phyloP scores from a whole-genome alignment of 129 eudicot genomes.

The Centella asiatica region DNA sequence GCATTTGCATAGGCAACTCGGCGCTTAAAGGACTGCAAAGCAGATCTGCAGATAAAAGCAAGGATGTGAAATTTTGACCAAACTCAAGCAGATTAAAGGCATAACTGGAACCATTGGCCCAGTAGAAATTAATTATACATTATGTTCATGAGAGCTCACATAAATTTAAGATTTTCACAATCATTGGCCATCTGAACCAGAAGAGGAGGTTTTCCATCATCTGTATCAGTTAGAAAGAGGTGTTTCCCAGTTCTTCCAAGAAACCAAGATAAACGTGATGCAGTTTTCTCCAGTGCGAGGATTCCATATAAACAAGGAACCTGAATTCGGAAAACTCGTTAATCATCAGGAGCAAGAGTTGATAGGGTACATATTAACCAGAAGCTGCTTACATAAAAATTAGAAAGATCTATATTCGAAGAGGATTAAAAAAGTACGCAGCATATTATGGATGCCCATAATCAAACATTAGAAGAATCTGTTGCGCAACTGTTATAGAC shows the following conservation, averaged over 20 bases:
- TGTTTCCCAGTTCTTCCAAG: conserved; percentile 92
- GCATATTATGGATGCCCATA: too few relatives aligned
- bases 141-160: conserved; percentile 40
- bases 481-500: too few relatives aligned
- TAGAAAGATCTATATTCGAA: too few relatives aligned
- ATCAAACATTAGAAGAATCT: too few relatives aligned
- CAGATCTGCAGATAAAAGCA: conserved; percentile 47
- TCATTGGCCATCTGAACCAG: conserved; percentile 75
- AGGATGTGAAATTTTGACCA: neutral
- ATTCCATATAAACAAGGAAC: conserved; percentile 75
- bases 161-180: conserved; percentile 55
- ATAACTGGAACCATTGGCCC: neutral
- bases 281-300: conserved; percentile 56
- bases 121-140: conserved; percentile 1
- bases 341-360: too few relatives aligned
- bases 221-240: conserved; percentile 56
- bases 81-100: neutral
- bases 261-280: conserved; percentile 53
- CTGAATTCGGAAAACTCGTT: conserved; percentile 24
- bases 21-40: conserved; percentile 75
- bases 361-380: neutral
- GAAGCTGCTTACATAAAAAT: too few relatives aligned
- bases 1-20: conserved; percentile 85
- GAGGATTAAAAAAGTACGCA: neutral
- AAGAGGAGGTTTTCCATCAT: conserved; percentile 71